Percentiles rank a stretch among this genome's conserved stretches.
phyloP scores from a whole-genome alignment of 177 flowering plant species.

The Vitis hybrid region DNA sequence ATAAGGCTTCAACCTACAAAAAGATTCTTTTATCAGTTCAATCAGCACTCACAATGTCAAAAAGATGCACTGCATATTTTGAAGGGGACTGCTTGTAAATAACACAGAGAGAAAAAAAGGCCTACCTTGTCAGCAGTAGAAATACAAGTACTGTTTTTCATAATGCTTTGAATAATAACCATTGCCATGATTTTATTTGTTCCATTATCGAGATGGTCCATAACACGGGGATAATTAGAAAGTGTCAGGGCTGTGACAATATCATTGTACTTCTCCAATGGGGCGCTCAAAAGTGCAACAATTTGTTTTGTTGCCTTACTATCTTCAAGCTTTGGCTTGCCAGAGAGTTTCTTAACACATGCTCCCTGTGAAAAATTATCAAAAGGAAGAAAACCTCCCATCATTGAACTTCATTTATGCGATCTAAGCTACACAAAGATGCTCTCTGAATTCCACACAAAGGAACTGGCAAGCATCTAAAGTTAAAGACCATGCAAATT shows the following conservation, averaged over 20 bases:
- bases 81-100: not conserved
- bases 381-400: too few species aligned
- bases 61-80: too few species aligned
- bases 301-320: slow-evolving; percentile 89
- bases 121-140: slow-evolving; percentile 82
- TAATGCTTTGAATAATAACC: slow-evolving; percentile 88
- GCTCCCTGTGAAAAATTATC: slow-evolving; percentile 48
- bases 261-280: slow-evolving; percentile 90
- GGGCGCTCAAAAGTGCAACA: slow-evolving; percentile 96
- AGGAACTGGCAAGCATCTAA: too few species aligned
- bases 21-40: too few species aligned
- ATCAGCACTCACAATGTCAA: too few species aligned
- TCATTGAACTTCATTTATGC: too few species aligned
- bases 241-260: slow-evolving; percentile 81
- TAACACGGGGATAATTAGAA: slow-evolving; percentile 89
- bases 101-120: slow-evolving; percentile 3
- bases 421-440: too few species aligned
- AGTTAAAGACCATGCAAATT: too few species aligned
- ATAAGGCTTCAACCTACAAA: slow-evolving; percentile 87
- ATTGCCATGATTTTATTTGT: slow-evolving; percentile 97
- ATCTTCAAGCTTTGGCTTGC: slow-evolving; percentile 78
- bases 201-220: slow-evolving; percentile 87
- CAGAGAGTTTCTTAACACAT: slow-evolving; percentile 83
- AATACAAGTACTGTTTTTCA: slow-evolving; percentile 78
- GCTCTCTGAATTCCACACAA: too few species aligned